Percentiles rank a stretch among this genome's conserved stretches.
Evolutionary conservation across 306 rosid species (phyloP).

Genomic region (Sphenostylis stenocarpa): DNA sequence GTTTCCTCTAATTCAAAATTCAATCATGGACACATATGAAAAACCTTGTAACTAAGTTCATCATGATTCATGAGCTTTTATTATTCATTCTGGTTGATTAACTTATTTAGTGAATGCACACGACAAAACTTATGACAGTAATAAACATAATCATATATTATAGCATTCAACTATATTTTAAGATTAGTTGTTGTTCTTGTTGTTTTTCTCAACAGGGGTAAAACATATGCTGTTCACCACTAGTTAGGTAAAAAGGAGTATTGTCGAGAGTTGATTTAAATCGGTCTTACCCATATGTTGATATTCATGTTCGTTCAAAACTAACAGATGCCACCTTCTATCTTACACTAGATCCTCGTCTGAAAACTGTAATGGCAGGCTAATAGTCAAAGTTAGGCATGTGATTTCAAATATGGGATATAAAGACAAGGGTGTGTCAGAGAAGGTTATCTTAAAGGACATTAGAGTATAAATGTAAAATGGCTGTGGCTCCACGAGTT

Average conservation of each 20-base stretch:
- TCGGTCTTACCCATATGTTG: not conserved
- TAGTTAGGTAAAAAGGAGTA: constrained; percentile 25
- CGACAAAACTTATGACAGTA: not conserved
- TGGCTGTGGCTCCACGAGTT: constrained; percentile 30
- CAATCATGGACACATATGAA: not conserved
- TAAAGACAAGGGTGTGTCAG: constrained; percentile 46
- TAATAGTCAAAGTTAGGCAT: constrained; percentile 51
- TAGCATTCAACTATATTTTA: not conserved
- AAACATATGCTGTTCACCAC: not conserved
- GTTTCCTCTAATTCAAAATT: constrained; percentile 4
- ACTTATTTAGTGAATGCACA: not conserved
- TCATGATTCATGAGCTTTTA: not conserved
- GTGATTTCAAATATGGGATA: constrained; percentile 39
- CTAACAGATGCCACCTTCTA: constrained; percentile 18
- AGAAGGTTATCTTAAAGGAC: constrained; percentile 36
- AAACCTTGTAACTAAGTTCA: not conserved
- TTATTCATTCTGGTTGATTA: not conserved
- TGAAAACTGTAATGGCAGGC: constrained; percentile 36
- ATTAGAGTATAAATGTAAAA: constrained; percentile 27
- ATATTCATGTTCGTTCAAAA: not conserved
- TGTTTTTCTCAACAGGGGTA: not conserved
- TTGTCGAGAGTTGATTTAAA: not conserved
- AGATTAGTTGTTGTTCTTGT: not conserved
- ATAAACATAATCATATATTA: too few species aligned
- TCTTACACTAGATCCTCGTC: constrained; percentile 22